Evolutionary conservation across 345 rosid species (phyloP), one percentile per base, ranked within the genome.

Genomic region (Boechera stricta): DNA sequence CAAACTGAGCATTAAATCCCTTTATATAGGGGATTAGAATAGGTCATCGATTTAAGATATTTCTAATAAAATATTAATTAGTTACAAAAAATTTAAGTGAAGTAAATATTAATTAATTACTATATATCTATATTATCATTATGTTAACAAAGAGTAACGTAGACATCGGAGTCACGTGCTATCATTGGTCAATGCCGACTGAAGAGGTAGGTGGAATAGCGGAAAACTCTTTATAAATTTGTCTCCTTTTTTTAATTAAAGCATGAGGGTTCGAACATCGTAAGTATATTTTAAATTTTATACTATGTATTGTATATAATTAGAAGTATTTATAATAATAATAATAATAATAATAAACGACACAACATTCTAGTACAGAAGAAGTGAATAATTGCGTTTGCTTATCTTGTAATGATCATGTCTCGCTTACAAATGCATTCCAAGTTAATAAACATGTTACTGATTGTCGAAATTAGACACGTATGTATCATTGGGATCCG

Each of bases 401-500:
- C 31, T 68, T 13, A 68, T 32, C 28, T 26, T 70, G 1, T 12
- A 70, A 77, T 70, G 44, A 77, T 70, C 59, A 63, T 77, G 71
- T 35, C 71, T 63, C 64, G 11, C 52, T 53, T 69, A 42, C 4
- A 76, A 62, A 62, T 76, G 68, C 61, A 52, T 33, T 61, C 42
- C 64, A 67, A 49, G 33, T 29, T 35, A 3, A 28, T 47, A 33
- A 56, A 31, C 41, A 39, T 67, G 45, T 68, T 21, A 67, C 51
- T 33, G 33, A 8, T 31, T 39, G 10, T 67, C 5, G 16, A 67
- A 12, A 28, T 39, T 1, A 76, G 69, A 41, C 79, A 76, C 79
- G 79, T 60, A 41, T n/a, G 66, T 36, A 71, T 26, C 53, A 77
- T 55, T 12, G 65, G 65, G 66, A 64, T 64, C 31, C 65, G 70